Evolutionary conservation across 2,329 filamentous ascomycete genomes (phyloP).

Genomic region (Berkeleyomyces basicola): DNA sequence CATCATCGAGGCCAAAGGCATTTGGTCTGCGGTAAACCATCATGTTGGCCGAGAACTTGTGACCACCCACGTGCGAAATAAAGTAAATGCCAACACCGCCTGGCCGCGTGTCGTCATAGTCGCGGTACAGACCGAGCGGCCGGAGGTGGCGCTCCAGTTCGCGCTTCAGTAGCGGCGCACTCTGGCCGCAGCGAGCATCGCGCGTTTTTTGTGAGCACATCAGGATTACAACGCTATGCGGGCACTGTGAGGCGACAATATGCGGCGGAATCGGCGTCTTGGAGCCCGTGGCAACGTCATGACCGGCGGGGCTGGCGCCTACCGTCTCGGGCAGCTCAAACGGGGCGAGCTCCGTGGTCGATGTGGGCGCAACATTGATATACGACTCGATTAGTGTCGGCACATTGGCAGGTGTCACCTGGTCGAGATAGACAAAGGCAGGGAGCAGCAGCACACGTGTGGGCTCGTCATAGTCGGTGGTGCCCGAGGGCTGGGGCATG

Average conservation of each 20-base stretch:
- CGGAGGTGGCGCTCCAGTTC: constrained; percentile 84
- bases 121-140: constrained; percentile 67
- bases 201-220: constrained; percentile 91
- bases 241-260: constrained; percentile 38
- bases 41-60: constrained; percentile 92
- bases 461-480: constrained; percentile 44
- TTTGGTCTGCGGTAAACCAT: constrained; percentile 65
- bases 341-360: constrained; percentile 41
- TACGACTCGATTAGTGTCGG: constrained; percentile 54
- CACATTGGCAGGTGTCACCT: constrained; percentile 61
- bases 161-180: constrained; percentile 69
- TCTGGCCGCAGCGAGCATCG: constrained; percentile 87
- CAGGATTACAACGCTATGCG: constrained; percentile 74
- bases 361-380: constrained; percentile 59
- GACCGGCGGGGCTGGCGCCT: constrained; percentile 20
- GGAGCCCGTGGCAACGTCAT: constrained; percentile 15
- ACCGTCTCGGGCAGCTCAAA: constrained; percentile 24
- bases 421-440: constrained; percentile 65
- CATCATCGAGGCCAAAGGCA: constrained; percentile 35
- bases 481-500: constrained; percentile 61
- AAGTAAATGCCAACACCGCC: constrained; percentile 94
- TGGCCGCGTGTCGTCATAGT: constrained; percentile 72
- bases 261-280: constrained; percentile 1
- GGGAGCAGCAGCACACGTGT: constrained; percentile 75
- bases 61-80: constrained; percentile 87